These are phyloP conservation scores for Deuterostichococcus epilithicus DNA, from an alignment of 139 green algal genomes.

Conservation along the genomic window DNA sequence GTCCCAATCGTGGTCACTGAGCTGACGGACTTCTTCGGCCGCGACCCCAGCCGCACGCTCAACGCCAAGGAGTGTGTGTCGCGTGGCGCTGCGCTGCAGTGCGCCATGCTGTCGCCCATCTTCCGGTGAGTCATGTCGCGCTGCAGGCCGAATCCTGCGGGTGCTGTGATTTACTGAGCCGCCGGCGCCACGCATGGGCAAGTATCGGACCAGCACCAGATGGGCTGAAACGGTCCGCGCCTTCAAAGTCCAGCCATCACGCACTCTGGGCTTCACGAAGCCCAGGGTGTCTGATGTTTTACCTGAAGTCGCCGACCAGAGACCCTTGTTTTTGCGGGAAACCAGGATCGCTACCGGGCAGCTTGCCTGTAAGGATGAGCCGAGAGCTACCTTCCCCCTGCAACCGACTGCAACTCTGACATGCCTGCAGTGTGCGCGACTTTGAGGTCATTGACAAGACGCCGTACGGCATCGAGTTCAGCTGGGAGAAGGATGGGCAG, in stretches of 20 bases:
- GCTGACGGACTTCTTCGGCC: constrained; percentile 55
- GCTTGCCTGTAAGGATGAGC: no score
- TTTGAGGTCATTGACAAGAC: constrained; percentile 92
- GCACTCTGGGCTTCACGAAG: no score
- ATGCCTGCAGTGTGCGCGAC: constrained; percentile 74
- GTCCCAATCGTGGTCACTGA: constrained; percentile 71
- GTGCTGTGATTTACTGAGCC: no score
- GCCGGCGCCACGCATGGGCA: no score
- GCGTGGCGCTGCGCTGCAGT: constrained; percentile 91
- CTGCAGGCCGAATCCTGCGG: background rate
- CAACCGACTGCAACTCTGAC: background rate
- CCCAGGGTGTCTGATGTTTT: no score
- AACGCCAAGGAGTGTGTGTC: constrained; percentile 94
- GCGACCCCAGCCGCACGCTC: constrained; percentile 78
- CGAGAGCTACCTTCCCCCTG: background rate
- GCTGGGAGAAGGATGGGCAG: constrained; percentile 81
- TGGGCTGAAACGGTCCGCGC: no score
- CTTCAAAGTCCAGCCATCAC: no score
- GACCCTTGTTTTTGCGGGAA: no score
- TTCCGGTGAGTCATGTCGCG: constrained; percentile 76
- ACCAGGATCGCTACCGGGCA: no score
- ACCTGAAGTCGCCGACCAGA: no score
- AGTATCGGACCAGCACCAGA: no score
- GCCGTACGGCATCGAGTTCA: constrained; percentile 79
- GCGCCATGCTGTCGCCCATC: constrained; percentile 95